Evolutionary conservation across 1,139 yeast species (phyloP).

Genomic region (Taphrina communis): DNA sequence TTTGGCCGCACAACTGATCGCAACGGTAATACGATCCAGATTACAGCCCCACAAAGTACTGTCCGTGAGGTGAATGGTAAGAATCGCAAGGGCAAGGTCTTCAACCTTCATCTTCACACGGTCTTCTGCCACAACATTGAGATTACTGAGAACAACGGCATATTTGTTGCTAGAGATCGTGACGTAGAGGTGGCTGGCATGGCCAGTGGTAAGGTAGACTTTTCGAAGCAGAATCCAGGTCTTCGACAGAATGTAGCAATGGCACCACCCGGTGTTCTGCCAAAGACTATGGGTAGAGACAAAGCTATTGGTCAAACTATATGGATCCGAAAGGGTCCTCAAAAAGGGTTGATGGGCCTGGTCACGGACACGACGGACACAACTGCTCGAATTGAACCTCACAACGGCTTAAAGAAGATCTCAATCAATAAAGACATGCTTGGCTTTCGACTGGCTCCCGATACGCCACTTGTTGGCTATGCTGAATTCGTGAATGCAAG

Average conservation of each 20-base stretch:
- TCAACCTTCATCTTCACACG: slow-evolving; percentile 81
- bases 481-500: slow-evolving; percentile 73
- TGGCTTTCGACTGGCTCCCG: slow-evolving; percentile 59
- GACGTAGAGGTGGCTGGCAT: slow-evolving; percentile 49
- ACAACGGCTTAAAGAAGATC: slow-evolving; percentile 85
- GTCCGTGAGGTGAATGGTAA: slow-evolving; percentile 81
- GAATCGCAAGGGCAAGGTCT: slow-evolving; percentile 82
- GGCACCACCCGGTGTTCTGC: slow-evolving; percentile 60
- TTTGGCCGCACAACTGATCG: slow-evolving; percentile 81
- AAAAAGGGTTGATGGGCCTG: slow-evolving; percentile 92
- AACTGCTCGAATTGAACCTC: slow-evolving; percentile 88
- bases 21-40: slow-evolving; percentile 79
- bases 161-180: slow-evolving; percentile 32
- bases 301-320: slow-evolving; percentile 81
- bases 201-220: slow-evolving; percentile 45
- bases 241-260: slow-evolving; percentile 45
- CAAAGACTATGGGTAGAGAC: slow-evolving; percentile 74
- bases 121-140: slow-evolving; percentile 82
- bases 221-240: slow-evolving; percentile 34
- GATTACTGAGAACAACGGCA: slow-evolving; percentile 76
- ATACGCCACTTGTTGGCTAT: slow-evolving; percentile 72
- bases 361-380: slow-evolving; percentile 92
- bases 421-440: slow-evolving; percentile 81
- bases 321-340: slow-evolving; percentile 80
- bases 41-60: slow-evolving; percentile 70